A percentile compares a stretch with the other conserved stretches of the same genome.
Conservation (phyloP, 2,329 filamentous ascomycete species). For the Aspergillus carbonarius region DNA sequence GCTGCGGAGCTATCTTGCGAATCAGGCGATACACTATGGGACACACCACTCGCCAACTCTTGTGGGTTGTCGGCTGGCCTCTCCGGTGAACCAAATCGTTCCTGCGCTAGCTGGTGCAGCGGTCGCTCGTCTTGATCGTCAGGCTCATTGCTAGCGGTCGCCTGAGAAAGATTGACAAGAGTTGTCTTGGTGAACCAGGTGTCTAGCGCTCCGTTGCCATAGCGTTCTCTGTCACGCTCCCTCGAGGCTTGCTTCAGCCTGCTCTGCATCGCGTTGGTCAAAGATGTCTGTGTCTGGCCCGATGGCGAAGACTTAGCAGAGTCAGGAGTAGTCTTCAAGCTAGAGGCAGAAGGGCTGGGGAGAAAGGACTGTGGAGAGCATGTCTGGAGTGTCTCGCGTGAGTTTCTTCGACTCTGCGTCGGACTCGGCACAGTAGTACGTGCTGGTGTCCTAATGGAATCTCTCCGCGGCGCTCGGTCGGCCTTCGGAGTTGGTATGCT, state of each 20-base stretch:
- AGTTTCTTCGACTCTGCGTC: background rate
- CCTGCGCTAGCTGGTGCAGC: conserved; percentile 14
- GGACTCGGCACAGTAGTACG: background rate
- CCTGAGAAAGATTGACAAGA: conserved; percentile 2
- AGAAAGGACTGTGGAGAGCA: conserved; percentile 6
- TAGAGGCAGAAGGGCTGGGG: conserved; percentile 20
- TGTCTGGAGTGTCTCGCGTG: background rate
- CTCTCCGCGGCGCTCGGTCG: background rate
- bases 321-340: conserved; percentile 5
- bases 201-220: conserved; percentile 31
- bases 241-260: conserved; percentile 12
- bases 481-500: conserved; percentile 20
- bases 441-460: background rate
- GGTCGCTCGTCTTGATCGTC: conserved; percentile 4
- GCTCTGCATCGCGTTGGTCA: background rate
- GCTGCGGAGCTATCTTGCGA: no score
- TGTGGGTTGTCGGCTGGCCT: background rate
- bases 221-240: conserved; percentile 22
- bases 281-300: background rate
- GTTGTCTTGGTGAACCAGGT: conserved; percentile 29
- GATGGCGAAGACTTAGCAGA: conserved; percentile 14
- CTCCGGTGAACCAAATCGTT: conserved; percentile 13
- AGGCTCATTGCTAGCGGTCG: background rate
- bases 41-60: background rate
- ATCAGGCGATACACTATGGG: background rate